These are phyloP conservation scores for Scutellaria barbata DNA, from an alignment of 257 asterid species.

Conservation along the genomic window DNA sequence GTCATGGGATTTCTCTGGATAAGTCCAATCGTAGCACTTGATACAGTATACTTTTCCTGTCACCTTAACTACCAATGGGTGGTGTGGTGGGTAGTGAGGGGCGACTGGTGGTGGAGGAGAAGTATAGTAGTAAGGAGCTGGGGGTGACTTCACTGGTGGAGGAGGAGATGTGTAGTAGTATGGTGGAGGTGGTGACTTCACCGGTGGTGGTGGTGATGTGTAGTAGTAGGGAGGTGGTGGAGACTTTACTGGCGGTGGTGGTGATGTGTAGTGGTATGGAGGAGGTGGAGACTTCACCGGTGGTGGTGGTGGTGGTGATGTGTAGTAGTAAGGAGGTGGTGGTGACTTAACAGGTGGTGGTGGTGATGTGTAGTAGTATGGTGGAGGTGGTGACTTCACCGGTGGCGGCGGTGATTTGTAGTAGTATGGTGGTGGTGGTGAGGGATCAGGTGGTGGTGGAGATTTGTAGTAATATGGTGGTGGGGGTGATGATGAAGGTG, in stretches of 20 bases:
- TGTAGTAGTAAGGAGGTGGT: slow-evolving; percentile 40
- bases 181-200: slow-evolving; percentile 33
- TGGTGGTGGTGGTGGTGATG: slow-evolving; percentile 45
- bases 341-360: slow-evolving; percentile 48
- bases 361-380: slow-evolving; percentile 44
- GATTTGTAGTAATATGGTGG: slow-evolving; percentile 9
- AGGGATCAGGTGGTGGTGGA: background rate
- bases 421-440: slow-evolving; percentile 46
- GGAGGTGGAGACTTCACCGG: slow-evolving; percentile 36
- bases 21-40: slow-evolving; percentile 68
- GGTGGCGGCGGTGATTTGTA: slow-evolving; percentile 39
- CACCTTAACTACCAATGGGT: slow-evolving; percentile 57
- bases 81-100: slow-evolving; percentile 35
- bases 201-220: slow-evolving; percentile 41
- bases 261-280: slow-evolving; percentile 45
- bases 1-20: slow-evolving; percentile 68
- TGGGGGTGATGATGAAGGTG: slow-evolving; percentile 31
- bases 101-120: slow-evolving; percentile 35
- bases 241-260: slow-evolving; percentile 49
- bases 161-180: slow-evolving; percentile 41
- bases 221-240: slow-evolving; percentile 50
- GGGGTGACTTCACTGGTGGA: slow-evolving; percentile 38
- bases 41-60: slow-evolving; percentile 77
- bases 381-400: slow-evolving; percentile 36
- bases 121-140: slow-evolving; percentile 42